Conservation (phyloP, 345 rosid genomes). For the Carallia pectinifolia region DNA sequence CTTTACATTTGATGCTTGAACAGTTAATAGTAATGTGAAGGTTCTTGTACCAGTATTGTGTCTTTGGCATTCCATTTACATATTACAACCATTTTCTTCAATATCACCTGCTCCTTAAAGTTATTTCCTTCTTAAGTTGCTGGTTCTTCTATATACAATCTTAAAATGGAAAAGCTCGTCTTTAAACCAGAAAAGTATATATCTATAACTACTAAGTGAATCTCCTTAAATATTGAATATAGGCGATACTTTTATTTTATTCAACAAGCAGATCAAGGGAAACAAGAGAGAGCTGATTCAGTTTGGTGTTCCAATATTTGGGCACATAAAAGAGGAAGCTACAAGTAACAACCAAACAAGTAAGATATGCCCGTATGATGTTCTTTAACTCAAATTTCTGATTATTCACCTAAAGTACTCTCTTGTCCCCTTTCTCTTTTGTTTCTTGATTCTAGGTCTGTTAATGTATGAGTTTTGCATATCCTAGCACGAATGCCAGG, state of each 20-base stretch:
- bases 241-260: slow-evolving; percentile 84
- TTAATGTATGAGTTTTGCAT: no score
- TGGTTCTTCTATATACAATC: not conserved
- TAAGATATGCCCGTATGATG: slow-evolving; percentile 26
- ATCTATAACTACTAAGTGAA: not conserved
- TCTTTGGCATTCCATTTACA: no score
- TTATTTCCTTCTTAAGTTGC: not conserved
- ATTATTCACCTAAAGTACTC: no score
- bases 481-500: no score
- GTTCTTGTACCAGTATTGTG: no score
- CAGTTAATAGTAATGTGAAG: no score
- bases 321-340: slow-evolving; percentile 64
- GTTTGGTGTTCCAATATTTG: slow-evolving; percentile 78
- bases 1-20: not conserved
- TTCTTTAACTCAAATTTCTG: no score
- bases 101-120: no score
- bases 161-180: not conserved
- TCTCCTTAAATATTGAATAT: slow-evolving; percentile 10
- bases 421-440: no score
- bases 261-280: slow-evolving; percentile 90
- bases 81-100: no score
- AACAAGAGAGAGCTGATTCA: slow-evolving; percentile 91
- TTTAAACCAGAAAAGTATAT: not conserved
- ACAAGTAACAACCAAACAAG: slow-evolving; percentile 43
- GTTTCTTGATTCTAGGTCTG: no score